phyloP scores from a whole-genome alignment of 148 eudicot species.

The Amaranthus palmeri region DNA sequence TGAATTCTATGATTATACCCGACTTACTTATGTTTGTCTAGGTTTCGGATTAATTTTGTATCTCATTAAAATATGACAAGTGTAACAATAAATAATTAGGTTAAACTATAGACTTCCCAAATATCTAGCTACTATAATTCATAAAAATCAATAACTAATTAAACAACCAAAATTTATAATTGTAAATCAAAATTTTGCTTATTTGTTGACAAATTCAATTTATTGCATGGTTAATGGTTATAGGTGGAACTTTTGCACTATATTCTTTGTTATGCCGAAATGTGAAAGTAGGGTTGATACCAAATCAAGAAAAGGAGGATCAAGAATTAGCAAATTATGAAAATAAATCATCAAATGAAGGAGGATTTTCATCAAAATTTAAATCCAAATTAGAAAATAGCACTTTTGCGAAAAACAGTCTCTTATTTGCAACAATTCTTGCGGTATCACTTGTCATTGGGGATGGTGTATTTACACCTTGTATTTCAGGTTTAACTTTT shows the following conservation, averaged over 20 bases:
- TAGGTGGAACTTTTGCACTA: conserved; percentile 47
- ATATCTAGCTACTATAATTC: no score
- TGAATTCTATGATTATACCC: no score
- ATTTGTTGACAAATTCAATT: no score
- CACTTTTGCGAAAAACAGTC: conserved; percentile 23
- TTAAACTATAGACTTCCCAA: no score
- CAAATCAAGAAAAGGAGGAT: conserved; percentile 38
- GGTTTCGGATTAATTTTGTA: no score
- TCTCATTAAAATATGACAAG: no score
- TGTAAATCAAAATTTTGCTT: no score
- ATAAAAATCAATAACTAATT: no score
- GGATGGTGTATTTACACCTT: conserved; percentile 44
- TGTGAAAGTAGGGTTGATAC: conserved; percentile 33
- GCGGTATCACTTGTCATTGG: conserved; percentile 40
- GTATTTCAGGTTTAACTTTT: conserved; percentile 31
- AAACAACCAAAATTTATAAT: no score
- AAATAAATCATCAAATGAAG: conserved; percentile 9
- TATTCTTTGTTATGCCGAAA: conserved; percentile 44
- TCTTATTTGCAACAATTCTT: conserved; percentile 34
- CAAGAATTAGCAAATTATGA: conserved; percentile 25
- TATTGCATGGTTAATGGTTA: no score
- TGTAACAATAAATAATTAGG: no score
- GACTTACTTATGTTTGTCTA: no score
- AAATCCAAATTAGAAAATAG: conserved; percentile 26
- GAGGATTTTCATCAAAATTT: conserved; percentile 21